Percentiles rank a stretch among this genome's conserved stretches.
Evolutionary conservation across 2,329 filamentous ascomycete genomes (phyloP).

Genomic region (Aureobasidium mangrovei): DNA sequence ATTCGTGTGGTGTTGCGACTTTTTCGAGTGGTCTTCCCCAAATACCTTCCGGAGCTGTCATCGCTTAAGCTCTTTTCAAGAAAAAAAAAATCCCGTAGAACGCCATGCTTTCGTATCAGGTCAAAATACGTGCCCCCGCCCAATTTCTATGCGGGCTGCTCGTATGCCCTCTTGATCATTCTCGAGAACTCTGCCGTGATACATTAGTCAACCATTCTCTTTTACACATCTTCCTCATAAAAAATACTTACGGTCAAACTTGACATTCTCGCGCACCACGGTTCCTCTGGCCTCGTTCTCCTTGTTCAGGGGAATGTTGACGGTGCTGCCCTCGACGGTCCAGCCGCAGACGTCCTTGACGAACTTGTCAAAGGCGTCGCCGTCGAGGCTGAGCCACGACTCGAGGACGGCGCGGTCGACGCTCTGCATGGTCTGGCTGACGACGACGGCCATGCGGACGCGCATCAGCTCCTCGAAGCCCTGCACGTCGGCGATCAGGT

Average conservation of each 20-base stretch:
- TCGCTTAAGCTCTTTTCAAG: neutral
- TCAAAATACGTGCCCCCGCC: neutral
- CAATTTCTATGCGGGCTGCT: conserved; percentile 53
- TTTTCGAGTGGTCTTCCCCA: neutral
- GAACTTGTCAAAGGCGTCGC: conserved; percentile 41
- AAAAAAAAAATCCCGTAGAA: conserved; percentile 7
- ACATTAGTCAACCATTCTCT: neutral
- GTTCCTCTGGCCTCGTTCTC: conserved; percentile 97
- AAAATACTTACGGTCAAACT: conserved; percentile 57
- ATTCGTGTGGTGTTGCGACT: neutral
- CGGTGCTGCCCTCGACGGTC: conserved; percentile 58
- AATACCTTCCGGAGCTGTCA: neutral
- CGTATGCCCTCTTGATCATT: conserved; percentile 76
- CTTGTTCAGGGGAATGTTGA: conserved; percentile 81
- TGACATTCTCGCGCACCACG: conserved; percentile 91
- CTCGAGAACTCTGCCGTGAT: conserved; percentile 54
- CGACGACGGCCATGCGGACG: conserved; percentile 77
- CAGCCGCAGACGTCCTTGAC: conserved; percentile 60
- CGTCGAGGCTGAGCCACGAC: conserved; percentile 40
- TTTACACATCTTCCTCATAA: neutral
- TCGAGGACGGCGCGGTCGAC: conserved; percentile 45
- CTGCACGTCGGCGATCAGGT: conserved; percentile 85
- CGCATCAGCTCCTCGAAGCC: conserved; percentile 94
- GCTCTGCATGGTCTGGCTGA: conserved; percentile 77
- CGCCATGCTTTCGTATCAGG: conserved; percentile 15